Conservation (phyloP, 768 basidiomycete species). For the Tricholoma flavovirens region DNA sequence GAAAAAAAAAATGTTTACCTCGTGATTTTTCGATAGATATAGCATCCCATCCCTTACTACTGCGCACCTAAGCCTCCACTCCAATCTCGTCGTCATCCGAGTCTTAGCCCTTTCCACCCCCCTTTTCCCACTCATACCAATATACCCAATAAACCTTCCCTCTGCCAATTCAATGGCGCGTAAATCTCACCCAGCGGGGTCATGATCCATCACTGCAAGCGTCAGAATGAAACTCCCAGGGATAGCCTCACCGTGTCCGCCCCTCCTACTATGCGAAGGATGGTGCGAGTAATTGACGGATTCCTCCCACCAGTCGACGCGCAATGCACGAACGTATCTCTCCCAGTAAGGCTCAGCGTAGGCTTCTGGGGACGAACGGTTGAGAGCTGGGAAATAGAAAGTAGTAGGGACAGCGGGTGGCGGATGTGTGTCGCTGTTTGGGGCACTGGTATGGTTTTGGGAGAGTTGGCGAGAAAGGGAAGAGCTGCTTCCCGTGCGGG, state of each 20-base stretch:
- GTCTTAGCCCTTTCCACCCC: conserved; percentile 4
- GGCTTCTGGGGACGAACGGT: conserved; percentile 13
- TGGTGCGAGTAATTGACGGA: not conserved
- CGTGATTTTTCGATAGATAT: conserved; percentile 46
- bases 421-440: not conserved
- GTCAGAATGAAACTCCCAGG: no score
- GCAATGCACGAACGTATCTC: conserved; percentile 45
- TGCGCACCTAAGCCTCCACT: conserved; percentile 62
- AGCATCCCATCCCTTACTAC: conserved; percentile 54
- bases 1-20: conserved; percentile 31
- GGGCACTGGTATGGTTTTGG: not conserved
- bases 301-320: conserved; percentile 31
- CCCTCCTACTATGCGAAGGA: conserved; percentile 7
- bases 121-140: not conserved
- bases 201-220: no score
- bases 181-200: no score
- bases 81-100: conserved; percentile 31
- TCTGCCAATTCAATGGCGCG: not conserved
- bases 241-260: conserved; percentile 10
- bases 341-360: conserved; percentile 61
- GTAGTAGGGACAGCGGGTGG: not conserved
- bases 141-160: not conserved
- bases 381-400: conserved; percentile 23
- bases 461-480: conserved; percentile 4
- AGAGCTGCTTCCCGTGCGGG: conserved; percentile 5